These are phyloP conservation scores for Termitomyces sp. DNA, from an alignment of 768 basidiomycete genomes.

Conservation along the genomic window DNA sequence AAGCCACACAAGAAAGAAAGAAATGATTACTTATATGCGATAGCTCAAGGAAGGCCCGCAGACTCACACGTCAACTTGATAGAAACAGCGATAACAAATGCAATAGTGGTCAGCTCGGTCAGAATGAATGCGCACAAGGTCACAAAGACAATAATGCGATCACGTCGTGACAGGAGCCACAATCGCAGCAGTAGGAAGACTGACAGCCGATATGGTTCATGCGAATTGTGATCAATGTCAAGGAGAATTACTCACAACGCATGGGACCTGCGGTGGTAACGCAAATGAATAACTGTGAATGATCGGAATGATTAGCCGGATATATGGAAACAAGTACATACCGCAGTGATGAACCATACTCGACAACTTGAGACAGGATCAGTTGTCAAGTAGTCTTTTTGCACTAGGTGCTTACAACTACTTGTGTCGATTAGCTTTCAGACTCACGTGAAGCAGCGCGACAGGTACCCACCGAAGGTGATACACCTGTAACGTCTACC, in stretches of 20 bases:
- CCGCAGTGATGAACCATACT: conserved; percentile 13
- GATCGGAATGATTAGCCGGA: neutral
- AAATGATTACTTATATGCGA: neutral
- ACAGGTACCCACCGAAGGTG: neutral
- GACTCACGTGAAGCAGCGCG: neutral
- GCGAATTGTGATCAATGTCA: neutral
- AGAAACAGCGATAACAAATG: conserved; percentile 20
- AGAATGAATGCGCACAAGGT: conserved; percentile 25
- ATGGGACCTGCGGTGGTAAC: conserved; percentile 28
- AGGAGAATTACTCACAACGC: conserved; percentile 23
- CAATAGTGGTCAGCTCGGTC: conserved; percentile 22
- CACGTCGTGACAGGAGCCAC: conserved; percentile 31
- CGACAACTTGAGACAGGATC: conserved; percentile 5
- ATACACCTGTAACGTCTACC: neutral
- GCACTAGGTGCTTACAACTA: conserved; percentile 10
- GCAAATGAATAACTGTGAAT: conserved; percentile 25
- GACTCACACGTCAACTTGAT: conserved; percentile 22
- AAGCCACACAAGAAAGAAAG: neutral
- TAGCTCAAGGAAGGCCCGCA: neutral
- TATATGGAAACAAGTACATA: neutral
- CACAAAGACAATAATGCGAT: conserved; percentile 20
- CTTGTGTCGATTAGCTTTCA: neutral
- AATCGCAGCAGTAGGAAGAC: conserved; percentile 34
- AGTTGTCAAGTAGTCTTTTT: neutral
- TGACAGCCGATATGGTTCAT: conserved; percentile 6